Base-by-base conservation (phyloP, 78 protist genomes). In the Diacronema lutheri region DNA sequence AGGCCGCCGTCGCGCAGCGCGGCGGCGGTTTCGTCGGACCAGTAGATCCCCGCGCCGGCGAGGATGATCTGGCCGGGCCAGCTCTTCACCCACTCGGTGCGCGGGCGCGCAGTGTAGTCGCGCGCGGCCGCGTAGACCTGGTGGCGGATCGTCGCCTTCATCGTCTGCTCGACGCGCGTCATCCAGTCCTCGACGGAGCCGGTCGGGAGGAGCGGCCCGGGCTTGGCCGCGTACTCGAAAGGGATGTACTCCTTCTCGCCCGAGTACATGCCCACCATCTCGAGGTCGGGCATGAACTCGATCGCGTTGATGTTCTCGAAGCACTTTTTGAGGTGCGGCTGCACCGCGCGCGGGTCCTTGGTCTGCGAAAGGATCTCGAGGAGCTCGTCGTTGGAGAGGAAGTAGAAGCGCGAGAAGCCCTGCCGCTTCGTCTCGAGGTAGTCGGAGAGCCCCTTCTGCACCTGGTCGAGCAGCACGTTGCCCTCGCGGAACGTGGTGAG, bases 351-450 rank as follows among this genome's bases (percentile, higher is more conserved):
- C 66, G 93, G 95, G 78, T 92, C 93, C 78, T 83, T 62, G 26
- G 93, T 79, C 89, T 93, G 94, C 10, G 95, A 90, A 26, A 96
- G 92, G 74, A 94, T 93, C 79, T 88, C 91, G 40, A 96, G 82
- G 74, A 96, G 83, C 69, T 96, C 98, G 56, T 94, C 95, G 81
- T 94, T 89, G 72, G 97, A 92, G 38, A 96, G 83, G 89, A 96
- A 96, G 85, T 96, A 96, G 93, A 96, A 96, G 37, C 98, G 92
- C 29, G 94, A 84, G 86, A 96, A 96, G 46, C 81, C 90, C 5
- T 68, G 56, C 0, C 98, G 81, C 89, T 96, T 96, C 14, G 93
- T 92, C 81, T 93, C 97, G 35, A 96, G 90, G 81, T 94, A 96
- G 46, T 93, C 93, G 44, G 77, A 73, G 12, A 94, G 90, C 4